Base-by-base conservation (phyloP, 2,329 filamentous ascomycete species). In the Diaporthe australafricana region DNA sequence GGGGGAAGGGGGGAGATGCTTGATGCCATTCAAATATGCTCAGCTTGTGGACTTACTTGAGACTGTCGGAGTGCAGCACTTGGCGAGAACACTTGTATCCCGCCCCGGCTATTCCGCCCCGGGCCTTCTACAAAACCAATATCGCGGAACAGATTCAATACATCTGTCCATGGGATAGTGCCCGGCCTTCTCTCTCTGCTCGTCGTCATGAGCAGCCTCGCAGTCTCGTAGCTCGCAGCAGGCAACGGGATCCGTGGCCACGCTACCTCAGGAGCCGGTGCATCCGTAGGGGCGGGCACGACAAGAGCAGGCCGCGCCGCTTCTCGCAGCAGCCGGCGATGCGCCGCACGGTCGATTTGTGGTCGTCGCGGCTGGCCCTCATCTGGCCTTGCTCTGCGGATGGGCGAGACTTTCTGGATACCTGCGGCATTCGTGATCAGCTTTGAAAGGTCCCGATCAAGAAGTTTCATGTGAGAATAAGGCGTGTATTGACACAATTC, bases 301-400 rank as follows among this genome's bases (percentile, higher is more conserved):
- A 11, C 6, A 8, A 17, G 1, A 3, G 1, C n/a, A n/a, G 17
- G 2, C 8, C 1, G 20, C 9, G 8, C 8, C 3, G 38, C 17
- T 30, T 8, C 20, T 25, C 1, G 9, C 7, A 27, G 5, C 4
- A 5, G 2, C 32, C n/a, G n/a, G n/a, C 60, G 11, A 11, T 6
- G 25, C n/a, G 60, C 11, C 4, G 27, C 25, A 27, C n/a, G 30
- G 45, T 45, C 30, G 11, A 22, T 16, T 14, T 11, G 27, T 7
- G 30, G 45, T 35, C 45, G 20, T 14, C 45, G 60, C 2, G 60
- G 42, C 0, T 20, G 7, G n/a, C 9, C 60, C 11, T 38, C 60
- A 16, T 12, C 30, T 38, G 42, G 30, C 12, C 42, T 38, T 1
- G 42, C 30, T n/a, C 20, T 6, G n/a, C 30, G 45, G n/a, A 35